Conservation (phyloP, 371 early-diverging fungal species). For the Phascolomyces articulosus region DNA sequence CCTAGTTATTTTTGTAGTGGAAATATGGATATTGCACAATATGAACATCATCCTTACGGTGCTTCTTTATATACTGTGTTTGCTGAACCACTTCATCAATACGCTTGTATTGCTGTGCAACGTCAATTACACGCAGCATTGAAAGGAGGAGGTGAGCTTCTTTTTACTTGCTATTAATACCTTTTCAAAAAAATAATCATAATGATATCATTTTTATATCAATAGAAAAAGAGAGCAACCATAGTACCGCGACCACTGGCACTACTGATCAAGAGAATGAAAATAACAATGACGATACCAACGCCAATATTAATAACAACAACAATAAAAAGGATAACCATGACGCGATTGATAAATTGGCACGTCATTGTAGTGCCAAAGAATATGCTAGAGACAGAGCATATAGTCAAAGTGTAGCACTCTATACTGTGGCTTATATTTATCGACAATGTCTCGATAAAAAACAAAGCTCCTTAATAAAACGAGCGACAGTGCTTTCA, state of each 20-base stretch:
- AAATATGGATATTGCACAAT: conserved; percentile 57
- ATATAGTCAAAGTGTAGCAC: conserved; percentile 24
- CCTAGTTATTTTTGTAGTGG: conserved; percentile 77
- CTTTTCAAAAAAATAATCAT: too few relatives aligned
- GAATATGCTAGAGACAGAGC: conserved; percentile 19
- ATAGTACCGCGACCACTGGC: neutral
- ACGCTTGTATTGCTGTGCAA: conserved; percentile 92
- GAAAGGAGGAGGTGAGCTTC: conserved; percentile 18
- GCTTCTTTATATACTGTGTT: conserved; percentile 80
- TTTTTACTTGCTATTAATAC: too few relatives aligned
- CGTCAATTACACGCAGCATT: conserved; percentile 52
- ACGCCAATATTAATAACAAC: neutral
- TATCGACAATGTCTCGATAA: conserved; percentile 28
- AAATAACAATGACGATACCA: neutral
- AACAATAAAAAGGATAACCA: neutral
- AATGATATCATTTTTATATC: too few relatives aligned
- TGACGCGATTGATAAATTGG: conserved; percentile 30
- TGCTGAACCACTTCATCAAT: conserved; percentile 92
- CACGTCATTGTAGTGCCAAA: conserved; percentile 35
- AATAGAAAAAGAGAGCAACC: too few relatives aligned
- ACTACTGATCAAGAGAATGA: neutral
- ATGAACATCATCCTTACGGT: conserved; percentile 66
- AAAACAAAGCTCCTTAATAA: conserved; percentile 1
- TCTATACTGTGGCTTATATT: conserved; percentile 35
- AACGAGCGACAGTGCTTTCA: conserved; percentile 1